Base-by-base conservation (phyloP, 148 eudicot genomes). In the Heliosperma pusillum region DNA sequence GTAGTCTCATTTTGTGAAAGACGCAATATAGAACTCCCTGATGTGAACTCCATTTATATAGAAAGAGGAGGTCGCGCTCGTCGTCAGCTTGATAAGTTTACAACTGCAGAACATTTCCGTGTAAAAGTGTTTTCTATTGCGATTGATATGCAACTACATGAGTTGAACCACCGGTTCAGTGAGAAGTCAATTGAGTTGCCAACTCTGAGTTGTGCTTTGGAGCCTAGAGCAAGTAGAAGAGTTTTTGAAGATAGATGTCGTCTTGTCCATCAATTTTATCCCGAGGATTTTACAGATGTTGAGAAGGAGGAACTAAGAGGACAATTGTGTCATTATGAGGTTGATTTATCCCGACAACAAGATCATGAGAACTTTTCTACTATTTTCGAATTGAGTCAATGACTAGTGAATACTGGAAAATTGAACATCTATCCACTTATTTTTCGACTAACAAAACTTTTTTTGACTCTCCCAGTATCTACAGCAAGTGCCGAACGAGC, bases 381-480 rank as follows among this genome's bases (percentile, higher is more conserved):
- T 11, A 56, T 76, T 61, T 45, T 75, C 4, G 71, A 79, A 0
- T 21, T 72, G 30, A 75, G 74, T 8, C 44, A 72, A 15, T 22
- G 13, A 60, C 60, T 79, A 60, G 70, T 36, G 8, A 72, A 44
- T 45, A 65, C 77, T 7, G 15, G 53, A n/a, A 79, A 72, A 27
- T 11, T 22, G 30, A 11, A 3, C 7, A 56, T 17, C 17, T 79
- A 66, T 22, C 26, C 30, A 57, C 66, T 79, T 25, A 53, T 82
- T 30, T 33, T 78, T 45, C n/a, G 71, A 45, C 44, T 82, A 44
- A 30, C 79, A 57, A 0, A 24, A 19, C 55, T 76, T 1, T 12
- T 79, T 0, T 72, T 79, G 16, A 79, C 77, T 36, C 70, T 78
- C 56, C 80, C 62, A 4, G 62, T 79, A 12, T 76, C 69, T 3